Conservation (phyloP, 345 rosid species). For the Camelina laxa region DNA sequence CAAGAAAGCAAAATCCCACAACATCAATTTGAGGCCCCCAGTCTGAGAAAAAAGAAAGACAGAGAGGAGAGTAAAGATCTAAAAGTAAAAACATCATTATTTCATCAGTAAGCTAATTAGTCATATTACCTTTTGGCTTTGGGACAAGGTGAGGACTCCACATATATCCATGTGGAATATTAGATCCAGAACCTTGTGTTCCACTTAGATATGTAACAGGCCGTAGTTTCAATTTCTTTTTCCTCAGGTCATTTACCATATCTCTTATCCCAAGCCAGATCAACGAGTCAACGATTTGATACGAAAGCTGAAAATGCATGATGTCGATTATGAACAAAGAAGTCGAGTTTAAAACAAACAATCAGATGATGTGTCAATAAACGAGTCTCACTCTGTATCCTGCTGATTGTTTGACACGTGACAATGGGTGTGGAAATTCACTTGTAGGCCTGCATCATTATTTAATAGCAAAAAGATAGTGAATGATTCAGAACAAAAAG, state of each 20-base stretch:
- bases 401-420: conserved; percentile 96
- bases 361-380: conserved; percentile 15
- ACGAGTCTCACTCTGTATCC: conserved; percentile 85
- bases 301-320: conserved; percentile 68
- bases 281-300: conserved; percentile 94
- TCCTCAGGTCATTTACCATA: conserved; percentile 92
- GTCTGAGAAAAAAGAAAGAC: conserved; percentile 56
- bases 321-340: neutral
- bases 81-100: neutral
- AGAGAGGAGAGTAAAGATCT: conserved; percentile 12
- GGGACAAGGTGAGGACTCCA: conserved; percentile 99
- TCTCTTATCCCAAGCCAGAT: conserved; percentile 99
- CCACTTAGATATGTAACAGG: conserved; percentile 99
- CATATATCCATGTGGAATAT: conserved; percentile 94
- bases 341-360: conserved; percentile 20
- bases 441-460: conserved; percentile 76
- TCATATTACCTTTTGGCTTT: conserved; percentile 87
- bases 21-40: conserved; percentile 98
- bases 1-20: conserved; percentile 98
- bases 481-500: conserved; percentile 42
- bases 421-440: conserved; percentile 99
- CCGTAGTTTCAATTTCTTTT: conserved; percentile 86
- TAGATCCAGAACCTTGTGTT: conserved; percentile 85
- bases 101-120: conserved; percentile 16
- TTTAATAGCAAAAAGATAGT: conserved; percentile 28